Evolutionary conservation across 2,329 filamentous ascomycete genomes (phyloP).

Genomic region (Daldinia eschscholtzii): DNA sequence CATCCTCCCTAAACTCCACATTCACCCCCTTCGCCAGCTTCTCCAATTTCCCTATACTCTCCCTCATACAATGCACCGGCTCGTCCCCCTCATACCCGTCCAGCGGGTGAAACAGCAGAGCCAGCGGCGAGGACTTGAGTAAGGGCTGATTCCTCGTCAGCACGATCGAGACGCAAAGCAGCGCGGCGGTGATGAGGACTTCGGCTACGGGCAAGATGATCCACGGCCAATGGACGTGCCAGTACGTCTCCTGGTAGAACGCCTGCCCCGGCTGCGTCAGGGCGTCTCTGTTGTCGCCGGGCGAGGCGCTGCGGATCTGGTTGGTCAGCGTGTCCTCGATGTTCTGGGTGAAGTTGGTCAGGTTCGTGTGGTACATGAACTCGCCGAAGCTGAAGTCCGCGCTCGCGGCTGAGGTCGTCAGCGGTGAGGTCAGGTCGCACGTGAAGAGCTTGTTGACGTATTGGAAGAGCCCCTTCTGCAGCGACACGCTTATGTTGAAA

Average conservation of each 20-base stretch:
- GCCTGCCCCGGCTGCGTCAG: not conserved
- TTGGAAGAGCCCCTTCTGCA: not conserved
- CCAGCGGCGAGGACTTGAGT: not conserved
- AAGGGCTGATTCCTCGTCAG: not conserved
- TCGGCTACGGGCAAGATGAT: not conserved
- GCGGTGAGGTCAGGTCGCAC: not conserved
- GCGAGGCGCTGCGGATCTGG: not conserved
- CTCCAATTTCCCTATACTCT: not conserved
- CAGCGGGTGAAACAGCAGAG: not conserved
- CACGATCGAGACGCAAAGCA: not conserved
- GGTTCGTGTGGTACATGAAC: not conserved
- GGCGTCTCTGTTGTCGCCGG: not conserved
- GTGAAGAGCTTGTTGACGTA: not conserved
- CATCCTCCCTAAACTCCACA: not conserved
- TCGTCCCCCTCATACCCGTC: not conserved
- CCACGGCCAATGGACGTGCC: slow-evolving; percentile 1
- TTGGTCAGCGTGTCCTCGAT: not conserved
- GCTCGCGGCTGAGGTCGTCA: not conserved
- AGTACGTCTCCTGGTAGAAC: not conserved
- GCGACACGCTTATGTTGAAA: not conserved
- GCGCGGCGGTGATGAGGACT: not conserved
- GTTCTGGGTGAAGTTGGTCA: not conserved
- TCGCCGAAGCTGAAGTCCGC: not conserved
- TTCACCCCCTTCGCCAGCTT: not conserved
- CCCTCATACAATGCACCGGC: not conserved